Conservation (phyloP, 2,329 filamentous ascomycete species). For the Phaeosphaeriaceae sp. region DNA sequence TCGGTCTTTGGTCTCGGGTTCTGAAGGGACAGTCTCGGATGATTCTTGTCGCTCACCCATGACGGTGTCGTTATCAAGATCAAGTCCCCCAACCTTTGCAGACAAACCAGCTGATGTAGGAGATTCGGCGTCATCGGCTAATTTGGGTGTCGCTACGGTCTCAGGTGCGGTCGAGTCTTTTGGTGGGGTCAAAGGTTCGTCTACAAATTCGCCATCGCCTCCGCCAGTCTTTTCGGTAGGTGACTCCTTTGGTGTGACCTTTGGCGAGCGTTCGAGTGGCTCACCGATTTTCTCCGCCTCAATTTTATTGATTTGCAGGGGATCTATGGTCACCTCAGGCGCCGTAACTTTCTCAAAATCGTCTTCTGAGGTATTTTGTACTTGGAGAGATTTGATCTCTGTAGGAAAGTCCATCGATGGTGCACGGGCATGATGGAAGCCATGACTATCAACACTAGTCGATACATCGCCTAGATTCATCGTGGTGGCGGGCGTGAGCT, state of each 20-base stretch:
- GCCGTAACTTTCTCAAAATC: slow-evolving; percentile 90
- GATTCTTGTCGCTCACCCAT: slow-evolving; percentile 48
- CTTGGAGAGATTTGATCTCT: slow-evolving; percentile 72
- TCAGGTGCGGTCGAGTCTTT: slow-evolving; percentile 30
- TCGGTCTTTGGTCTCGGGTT: slow-evolving; percentile 38
- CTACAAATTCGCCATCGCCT: slow-evolving; percentile 73
- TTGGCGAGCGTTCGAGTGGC: slow-evolving; percentile 51
- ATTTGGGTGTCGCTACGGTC: slow-evolving; percentile 26
- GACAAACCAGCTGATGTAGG: slow-evolving; percentile 62
- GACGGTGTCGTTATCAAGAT: slow-evolving; percentile 64
- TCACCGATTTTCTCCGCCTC: slow-evolving; percentile 54
- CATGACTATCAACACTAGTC: slow-evolving; percentile 59
- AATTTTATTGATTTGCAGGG: slow-evolving; percentile 58
- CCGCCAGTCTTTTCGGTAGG: slow-evolving; percentile 28
- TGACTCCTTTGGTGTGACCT: slow-evolving; percentile 47
- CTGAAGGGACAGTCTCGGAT: slow-evolving; percentile 23
- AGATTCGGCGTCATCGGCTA: slow-evolving; percentile 46
- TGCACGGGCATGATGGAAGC: slow-evolving; percentile 58
- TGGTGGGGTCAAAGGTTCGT: slow-evolving; percentile 73
- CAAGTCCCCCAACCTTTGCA: slow-evolving; percentile 62
- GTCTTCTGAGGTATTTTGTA: slow-evolving; percentile 82
- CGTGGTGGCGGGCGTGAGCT: slow-evolving; percentile 64
- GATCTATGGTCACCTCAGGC: slow-evolving; percentile 74
- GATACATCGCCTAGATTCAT: slow-evolving; percentile 63
- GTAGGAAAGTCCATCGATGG: slow-evolving; percentile 64